Base-by-base conservation (phyloP, 1,284 basidiomycete genomes). In the Tilletia setariae region DNA sequence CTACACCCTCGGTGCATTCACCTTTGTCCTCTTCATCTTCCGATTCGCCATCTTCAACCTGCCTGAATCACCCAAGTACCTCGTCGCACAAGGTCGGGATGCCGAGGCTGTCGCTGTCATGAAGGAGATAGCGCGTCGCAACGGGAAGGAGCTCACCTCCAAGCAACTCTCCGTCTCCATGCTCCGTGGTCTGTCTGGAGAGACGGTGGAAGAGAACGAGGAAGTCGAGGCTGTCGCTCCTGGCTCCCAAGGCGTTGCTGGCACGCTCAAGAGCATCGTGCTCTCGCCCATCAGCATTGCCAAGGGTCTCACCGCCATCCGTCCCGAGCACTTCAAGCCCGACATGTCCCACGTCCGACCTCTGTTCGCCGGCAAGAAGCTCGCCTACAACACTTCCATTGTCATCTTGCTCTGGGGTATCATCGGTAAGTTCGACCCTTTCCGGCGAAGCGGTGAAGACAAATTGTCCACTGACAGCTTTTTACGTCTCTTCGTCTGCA, bases 51-150 rank as follows among this genome's bases (percentile, higher is more conserved):
- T 82, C 64, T 80, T 82, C 70, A 71, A 70, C 21, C 74, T 82
- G 35, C 80, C 80, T 46, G 80, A 82, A 67, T 81, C 79, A 65
- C 80, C 80, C 68, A 82, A 82, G 72, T 82, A 66, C 70, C 74
- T 81, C 53, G 70, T 82, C 30, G 74, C 79, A 25, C 76, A 81
- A 69, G 80, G 80, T n/a, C 77, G 76, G 23, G 80, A 82, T 66
- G 79, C 78, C 53, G 80, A 81, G 25, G 80, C 80, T 1, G 77
- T 82, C 23, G 71, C 66, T 1, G 75, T 75, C 3, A 70, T 82
- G 68, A 73, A 74, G 51, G 76, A 79, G 56, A 74, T 82, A 59
- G 80, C 79, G 28, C 40, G 67, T 16, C 74, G 79, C 46, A 80
- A 79, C 69, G 79, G 79, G 40, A 73, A 65, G 23, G 70, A 70